A percentile compares a stretch with the other conserved stretches of the same genome.
These are phyloP conservation scores for Grosmannia penicillata DNA, from an alignment of 2,329 filamentous ascomycete genomes.

Conservation along the genomic window DNA sequence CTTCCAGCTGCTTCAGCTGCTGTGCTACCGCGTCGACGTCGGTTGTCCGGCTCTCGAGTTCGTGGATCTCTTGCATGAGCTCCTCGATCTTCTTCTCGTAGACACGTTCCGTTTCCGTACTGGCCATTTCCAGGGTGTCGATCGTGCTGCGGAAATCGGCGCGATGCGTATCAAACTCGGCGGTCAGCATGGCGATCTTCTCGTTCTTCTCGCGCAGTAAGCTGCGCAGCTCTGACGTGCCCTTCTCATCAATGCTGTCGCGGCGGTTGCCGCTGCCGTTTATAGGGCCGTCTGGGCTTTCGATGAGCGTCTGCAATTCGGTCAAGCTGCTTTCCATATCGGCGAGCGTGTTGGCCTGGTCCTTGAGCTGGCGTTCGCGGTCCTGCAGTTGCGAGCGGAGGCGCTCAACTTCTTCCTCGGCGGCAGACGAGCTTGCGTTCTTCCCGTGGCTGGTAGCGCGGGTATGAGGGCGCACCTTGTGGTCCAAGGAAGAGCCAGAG, in stretches of 20 bases:
- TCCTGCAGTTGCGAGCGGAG: constrained; percentile 66
- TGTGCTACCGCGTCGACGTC: constrained; percentile 84
- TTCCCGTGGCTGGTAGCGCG: constrained; percentile 21
- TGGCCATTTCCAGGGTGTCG: constrained; percentile 89
- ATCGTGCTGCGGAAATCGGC: constrained; percentile 96
- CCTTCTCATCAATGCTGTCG: constrained; percentile 44
- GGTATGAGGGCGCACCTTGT: constrained; percentile 37
- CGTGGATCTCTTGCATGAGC: constrained; percentile 67
- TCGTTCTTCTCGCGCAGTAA: constrained; percentile 90
- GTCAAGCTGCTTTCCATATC: constrained; percentile 83
- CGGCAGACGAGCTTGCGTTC: constrained; percentile 13
- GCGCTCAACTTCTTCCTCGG: constrained; percentile 60
- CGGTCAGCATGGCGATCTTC: constrained; percentile 81
- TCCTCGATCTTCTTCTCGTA: constrained; percentile 90
- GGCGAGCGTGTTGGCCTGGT: constrained; percentile 65
- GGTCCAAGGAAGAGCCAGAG: constrained; percentile 20
- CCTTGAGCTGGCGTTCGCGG: constrained; percentile 73
- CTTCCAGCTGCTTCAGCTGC: constrained; percentile 89
- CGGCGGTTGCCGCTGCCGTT: constrained; percentile 15
- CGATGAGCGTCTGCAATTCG: constrained; percentile 61
- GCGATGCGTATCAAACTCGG: constrained; percentile 87
- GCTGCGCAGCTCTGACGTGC: constrained; percentile 62
- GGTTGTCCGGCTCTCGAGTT: constrained; percentile 66
- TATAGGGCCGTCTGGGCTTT: constrained; percentile 30
- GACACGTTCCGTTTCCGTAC: constrained; percentile 86